Conservation (phyloP, 805 yeast species). For the Saturnispora hagleri region DNA sequence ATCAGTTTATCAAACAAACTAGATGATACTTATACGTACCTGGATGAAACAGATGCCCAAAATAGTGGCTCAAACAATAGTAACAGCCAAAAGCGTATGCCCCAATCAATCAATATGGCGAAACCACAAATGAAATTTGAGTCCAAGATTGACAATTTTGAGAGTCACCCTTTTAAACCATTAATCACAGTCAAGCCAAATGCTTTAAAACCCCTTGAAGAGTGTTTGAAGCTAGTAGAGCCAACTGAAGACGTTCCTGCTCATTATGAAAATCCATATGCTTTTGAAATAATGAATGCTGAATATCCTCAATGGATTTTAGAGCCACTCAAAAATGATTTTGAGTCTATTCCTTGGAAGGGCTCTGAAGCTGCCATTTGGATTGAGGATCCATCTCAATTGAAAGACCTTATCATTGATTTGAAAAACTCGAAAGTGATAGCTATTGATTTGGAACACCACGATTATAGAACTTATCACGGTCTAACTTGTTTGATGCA, state of each 20-base stretch:
- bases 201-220: constrained; percentile 47
- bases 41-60: constrained; percentile 43
- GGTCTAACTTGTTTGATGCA: constrained; percentile 94
- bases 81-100: not conserved
- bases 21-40: constrained; percentile 32
- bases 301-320: constrained; percentile 58
- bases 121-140: constrained; percentile 68
- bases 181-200: constrained; percentile 64
- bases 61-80: not conserved
- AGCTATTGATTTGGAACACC: constrained; percentile 95
- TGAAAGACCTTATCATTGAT: constrained; percentile 46
- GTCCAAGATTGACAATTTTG: constrained; percentile 52
- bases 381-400: constrained; percentile 52
- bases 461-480: constrained; percentile 80
- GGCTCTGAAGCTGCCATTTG: constrained; percentile 41
- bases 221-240: constrained; percentile 33
- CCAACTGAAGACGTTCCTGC: constrained; percentile 37
- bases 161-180: constrained; percentile 69
- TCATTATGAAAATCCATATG: constrained; percentile 76
- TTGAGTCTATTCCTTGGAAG: constrained; percentile 51
- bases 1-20: not conserved
- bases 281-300: constrained; percentile 57
- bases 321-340: constrained; percentile 26
- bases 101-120: constrained; percentile 12
- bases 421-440: constrained; percentile 48